Base-by-base conservation (phyloP, 2,329 filamentous ascomycete species). In the Diaporthe nobilis region DNA sequence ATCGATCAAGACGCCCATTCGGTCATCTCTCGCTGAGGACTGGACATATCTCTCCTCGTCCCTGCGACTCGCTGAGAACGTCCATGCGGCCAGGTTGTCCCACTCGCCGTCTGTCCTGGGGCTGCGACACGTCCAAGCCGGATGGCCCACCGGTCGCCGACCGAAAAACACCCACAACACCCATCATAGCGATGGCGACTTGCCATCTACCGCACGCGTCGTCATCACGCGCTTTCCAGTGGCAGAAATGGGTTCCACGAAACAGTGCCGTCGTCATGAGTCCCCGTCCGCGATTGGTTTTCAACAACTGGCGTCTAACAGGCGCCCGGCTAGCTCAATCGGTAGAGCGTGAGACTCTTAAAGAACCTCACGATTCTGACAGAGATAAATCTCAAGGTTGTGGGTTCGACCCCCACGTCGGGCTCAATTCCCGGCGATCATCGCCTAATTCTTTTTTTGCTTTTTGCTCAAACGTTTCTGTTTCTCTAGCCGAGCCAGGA, bases 341-440 rank as follows among this genome's bases (percentile, higher is more conserved):
- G 89, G 89, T 92, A 92, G 91, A 93, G 90, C 90, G 90, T 92
- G 88, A 92, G 91, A 92, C 91, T 92, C 91, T 90, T 89, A 90
- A 4, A 17, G 37, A 22, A 20, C 8, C 37, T 63, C 37, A 63
- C n/a, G 60, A 44, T 44, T 44, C n/a, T 63, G 39, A 12, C 9
- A 60, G 20, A 3, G n/a, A n/a, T n/a, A 12, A n/a, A 74, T 74
- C 71, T 76, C 63, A 76, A 74, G 75, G 75, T 74, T 74, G 71
- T 74, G 71, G 71, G 75, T 74, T 74, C 71, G 74, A 73, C 74
- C 74, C 70, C 73, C 73, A 72, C 73, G 70, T 73, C 34, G 34
- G 34, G 34, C 34, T 34, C 34, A 34, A 34, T 34, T 34, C 34
- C 34, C 34, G 34, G 34, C 34, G 34, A 34, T 34, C 0, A 34